Evolutionary conservation across 106 monocot genomes (phyloP).

Genomic region (Dendrobium nobile): DNA sequence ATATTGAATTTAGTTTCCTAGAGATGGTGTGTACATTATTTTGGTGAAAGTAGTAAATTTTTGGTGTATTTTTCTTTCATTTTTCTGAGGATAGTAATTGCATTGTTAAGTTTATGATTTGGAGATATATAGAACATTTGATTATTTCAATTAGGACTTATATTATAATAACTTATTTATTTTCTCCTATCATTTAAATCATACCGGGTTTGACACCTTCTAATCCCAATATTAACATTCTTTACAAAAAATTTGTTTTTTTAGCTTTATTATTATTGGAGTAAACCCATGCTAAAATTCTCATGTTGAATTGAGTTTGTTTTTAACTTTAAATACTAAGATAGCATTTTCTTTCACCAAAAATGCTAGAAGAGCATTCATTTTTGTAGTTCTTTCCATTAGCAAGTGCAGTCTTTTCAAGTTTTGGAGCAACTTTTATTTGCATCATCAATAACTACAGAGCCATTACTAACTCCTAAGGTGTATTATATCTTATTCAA

Average conservation of each 20-base stretch:
- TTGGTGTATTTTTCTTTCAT: too few species aligned
- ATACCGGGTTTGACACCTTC: not conserved
- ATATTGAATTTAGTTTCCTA: not conserved
- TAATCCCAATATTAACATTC: too few species aligned
- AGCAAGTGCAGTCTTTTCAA: slow-evolving; percentile 82
- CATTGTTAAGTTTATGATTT: not conserved
- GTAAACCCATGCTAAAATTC: not conserved
- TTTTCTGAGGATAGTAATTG: too few species aligned
- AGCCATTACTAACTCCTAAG: slow-evolving; percentile 74
- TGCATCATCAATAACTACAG: slow-evolving; percentile 55
- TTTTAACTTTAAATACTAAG: not conserved
- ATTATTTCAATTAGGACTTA: not conserved
- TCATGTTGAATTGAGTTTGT: not conserved
- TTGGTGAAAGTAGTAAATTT: not conserved
- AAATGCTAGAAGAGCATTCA: not conserved
- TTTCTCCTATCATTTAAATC: not conserved
- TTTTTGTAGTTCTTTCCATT: slow-evolving; percentile 5
- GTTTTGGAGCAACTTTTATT: slow-evolving; percentile 81
- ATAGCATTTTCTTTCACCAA: not conserved
- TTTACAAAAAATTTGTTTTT: too few species aligned
- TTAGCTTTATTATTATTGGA: not conserved
- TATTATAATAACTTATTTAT: not conserved
- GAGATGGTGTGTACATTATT: not conserved
- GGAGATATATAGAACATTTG: not conserved
- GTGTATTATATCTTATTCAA: slow-evolving; percentile 29